A percentile compares a stretch with the other conserved stretches of the same genome.
Conservation (phyloP, 306 rosid genomes). For the Luffa acutangula region DNA sequence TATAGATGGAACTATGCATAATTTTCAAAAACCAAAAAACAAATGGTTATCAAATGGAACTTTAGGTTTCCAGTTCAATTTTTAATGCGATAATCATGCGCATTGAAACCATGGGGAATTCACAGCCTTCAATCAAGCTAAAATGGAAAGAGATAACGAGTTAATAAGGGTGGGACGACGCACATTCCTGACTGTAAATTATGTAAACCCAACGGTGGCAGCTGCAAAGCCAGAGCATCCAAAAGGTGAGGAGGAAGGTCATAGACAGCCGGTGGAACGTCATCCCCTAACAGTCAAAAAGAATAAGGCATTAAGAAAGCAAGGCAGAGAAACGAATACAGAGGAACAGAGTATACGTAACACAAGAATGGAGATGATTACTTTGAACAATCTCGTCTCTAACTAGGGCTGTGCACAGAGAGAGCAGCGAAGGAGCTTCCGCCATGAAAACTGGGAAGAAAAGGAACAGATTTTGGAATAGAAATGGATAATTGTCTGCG, state of each 20-base stretch:
- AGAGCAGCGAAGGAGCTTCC: conserved; percentile 27
- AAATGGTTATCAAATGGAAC: no score
- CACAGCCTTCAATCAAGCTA: not conserved
- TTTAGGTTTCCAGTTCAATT: not conserved
- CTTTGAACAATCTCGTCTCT: conserved; percentile 10
- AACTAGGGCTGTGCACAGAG: conserved; percentile 40
- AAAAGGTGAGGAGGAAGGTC: conserved; percentile 44
- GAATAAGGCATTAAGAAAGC: conserved; percentile 2
- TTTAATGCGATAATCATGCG: not conserved
- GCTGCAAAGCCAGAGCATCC: conserved; percentile 26
- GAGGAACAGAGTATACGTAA: not conserved
- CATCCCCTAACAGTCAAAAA: conserved; percentile 28
- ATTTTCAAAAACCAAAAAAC: no score
- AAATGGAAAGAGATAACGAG: not conserved
- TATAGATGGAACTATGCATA: no score
- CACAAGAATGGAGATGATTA: not conserved
- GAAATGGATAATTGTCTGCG: not conserved
- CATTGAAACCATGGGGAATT: not conserved
- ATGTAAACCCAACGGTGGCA: conserved; percentile 44
- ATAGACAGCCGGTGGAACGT: conserved; percentile 21
- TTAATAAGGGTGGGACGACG: not conserved
- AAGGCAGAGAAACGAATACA: not conserved
- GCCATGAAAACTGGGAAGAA: not conserved
- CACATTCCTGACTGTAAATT: conserved; percentile 42
- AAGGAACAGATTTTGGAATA: not conserved